Evolutionary conservation across 139 green algal genomes (phyloP).

Genomic region (Zygnema circumcarinatum): DNA sequence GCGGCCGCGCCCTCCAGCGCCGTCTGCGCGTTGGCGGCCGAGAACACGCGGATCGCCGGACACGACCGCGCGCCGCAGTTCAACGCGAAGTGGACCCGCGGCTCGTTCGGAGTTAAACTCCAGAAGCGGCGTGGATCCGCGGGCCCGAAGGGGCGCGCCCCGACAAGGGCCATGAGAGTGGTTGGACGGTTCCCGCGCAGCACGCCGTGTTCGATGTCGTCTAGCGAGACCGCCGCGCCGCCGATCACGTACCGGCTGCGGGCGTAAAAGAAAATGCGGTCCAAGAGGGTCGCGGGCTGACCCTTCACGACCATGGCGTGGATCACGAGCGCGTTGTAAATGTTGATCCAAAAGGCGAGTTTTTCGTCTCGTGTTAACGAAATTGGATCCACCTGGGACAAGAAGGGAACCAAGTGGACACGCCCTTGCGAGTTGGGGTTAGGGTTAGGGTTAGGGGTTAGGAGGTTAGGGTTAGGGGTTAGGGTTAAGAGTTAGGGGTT

Average conservation of each 20-base stretch:
- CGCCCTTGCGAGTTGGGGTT: too few species aligned
- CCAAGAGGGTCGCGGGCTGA: constrained; percentile 27
- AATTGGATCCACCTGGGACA: constrained; percentile 61
- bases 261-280: constrained; percentile 63
- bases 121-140: constrained; percentile 60
- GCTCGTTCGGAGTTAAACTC: constrained; percentile 69
- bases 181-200: constrained; percentile 80
- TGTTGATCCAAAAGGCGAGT: constrained; percentile 91
- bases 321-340: constrained; percentile 91
- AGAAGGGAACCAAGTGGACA: neutral
- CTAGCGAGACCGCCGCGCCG: constrained; percentile 72
- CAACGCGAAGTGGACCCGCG: constrained; percentile 94
- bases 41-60: constrained; percentile 91
- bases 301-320: constrained; percentile 71
- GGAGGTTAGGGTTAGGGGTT: too few species aligned
- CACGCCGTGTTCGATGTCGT: constrained; percentile 95
- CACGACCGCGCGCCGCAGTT: constrained; percentile 91
- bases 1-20: constrained; percentile 74
- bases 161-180: constrained; percentile 58
- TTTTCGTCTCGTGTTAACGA: constrained; percentile 70
- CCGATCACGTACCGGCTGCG: constrained; percentile 75
- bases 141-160: constrained; percentile 27
- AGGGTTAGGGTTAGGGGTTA: too few species aligned
- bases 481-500: too few species aligned
- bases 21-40: constrained; percentile 74